Conservation (phyloP, 371 early-diverging fungal genomes). For the Syncephalis fuscata region DNA sequence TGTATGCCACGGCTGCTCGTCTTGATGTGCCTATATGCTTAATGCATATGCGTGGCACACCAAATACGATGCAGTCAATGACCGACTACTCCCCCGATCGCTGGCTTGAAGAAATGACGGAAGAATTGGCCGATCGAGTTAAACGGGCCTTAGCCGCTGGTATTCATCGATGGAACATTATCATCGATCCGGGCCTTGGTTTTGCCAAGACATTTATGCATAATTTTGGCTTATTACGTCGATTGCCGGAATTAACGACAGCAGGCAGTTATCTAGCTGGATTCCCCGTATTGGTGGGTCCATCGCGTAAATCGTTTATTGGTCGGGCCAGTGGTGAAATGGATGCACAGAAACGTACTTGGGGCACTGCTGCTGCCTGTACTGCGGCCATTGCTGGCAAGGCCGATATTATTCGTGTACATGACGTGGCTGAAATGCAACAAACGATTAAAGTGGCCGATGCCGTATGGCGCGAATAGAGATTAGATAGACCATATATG, state of each 20-base stretch:
- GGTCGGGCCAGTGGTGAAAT: slow-evolving; percentile 48
- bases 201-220: slow-evolving; percentile 87
- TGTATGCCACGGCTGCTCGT: slow-evolving; percentile 64
- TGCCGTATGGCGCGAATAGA: slow-evolving; percentile 31
- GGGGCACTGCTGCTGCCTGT: slow-evolving; percentile 90
- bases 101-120: slow-evolving; percentile 53
- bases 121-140: slow-evolving; percentile 45
- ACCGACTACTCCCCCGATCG: slow-evolving; percentile 54
- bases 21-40: slow-evolving; percentile 72
- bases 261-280: slow-evolving; percentile 24
- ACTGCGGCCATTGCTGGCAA: slow-evolving; percentile 78
- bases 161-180: slow-evolving; percentile 87
- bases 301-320: slow-evolving; percentile 76
- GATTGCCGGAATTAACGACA: slow-evolving; percentile 38
- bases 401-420: slow-evolving; percentile 76
- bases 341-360: slow-evolving; percentile 60
- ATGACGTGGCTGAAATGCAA: slow-evolving; percentile 83
- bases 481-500: too few species aligned
- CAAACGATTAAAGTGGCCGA: slow-evolving; percentile 81
- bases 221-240: slow-evolving; percentile 68
- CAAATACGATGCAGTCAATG: slow-evolving; percentile 70
- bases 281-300: slow-evolving; percentile 76
- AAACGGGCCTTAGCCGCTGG: slow-evolving; percentile 56
- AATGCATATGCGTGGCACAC: slow-evolving; percentile 94
- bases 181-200: slow-evolving; percentile 93